Evolutionary conservation across 495 filamentous ascomycete genomes (phyloP), one percentile per base, ranked within the genome.

Genomic region (Hypoxylon crocopeplum): DNA sequence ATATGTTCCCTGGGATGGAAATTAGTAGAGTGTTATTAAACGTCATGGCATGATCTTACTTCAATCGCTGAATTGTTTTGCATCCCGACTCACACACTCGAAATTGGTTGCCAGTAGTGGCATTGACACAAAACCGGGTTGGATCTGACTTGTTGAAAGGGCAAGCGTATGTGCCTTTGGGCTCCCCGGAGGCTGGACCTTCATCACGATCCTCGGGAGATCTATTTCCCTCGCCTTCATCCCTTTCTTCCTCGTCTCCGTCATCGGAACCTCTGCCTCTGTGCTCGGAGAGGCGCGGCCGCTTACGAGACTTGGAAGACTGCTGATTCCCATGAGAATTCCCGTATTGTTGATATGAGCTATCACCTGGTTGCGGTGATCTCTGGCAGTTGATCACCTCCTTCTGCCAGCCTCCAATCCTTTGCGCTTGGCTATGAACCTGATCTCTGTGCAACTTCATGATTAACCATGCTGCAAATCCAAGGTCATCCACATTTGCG

Each of bases 371-470:
- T 2, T 30, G 44, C 1, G 45, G 29, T 4, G 56, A 52, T 1
- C 20, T 24, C 15, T 59, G 47, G 24, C 48, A 59, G 19, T 46
- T 52, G 6, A 34, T 27, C 6, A 59, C 25, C 0, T 37, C 56
- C 36, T 11, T 59, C 16, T 59, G 56, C 47, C 56, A 59, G 10
- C 56, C 56, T 13, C 48, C 56, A 29, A 59, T 59, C 11, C 11
- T 59, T 20, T 33, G 22, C 10, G 15, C 56, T 41, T 59, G 45
- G 15, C 33, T 39, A 7, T 52, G 47, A 16, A 41, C 33, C 5
- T 37, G 39, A 38, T 52, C 56, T 19, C 17, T 59, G 22, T 59
- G 56, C 7, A 59, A 30, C 33, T 59, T 30, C 27, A 59, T 21
- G 20, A 59, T 52, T 29, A 59, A 17, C 48, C 40, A 52, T 15